Base-by-base conservation (phyloP, 331 rosid species). In the Pyracantha coccinea region DNA sequence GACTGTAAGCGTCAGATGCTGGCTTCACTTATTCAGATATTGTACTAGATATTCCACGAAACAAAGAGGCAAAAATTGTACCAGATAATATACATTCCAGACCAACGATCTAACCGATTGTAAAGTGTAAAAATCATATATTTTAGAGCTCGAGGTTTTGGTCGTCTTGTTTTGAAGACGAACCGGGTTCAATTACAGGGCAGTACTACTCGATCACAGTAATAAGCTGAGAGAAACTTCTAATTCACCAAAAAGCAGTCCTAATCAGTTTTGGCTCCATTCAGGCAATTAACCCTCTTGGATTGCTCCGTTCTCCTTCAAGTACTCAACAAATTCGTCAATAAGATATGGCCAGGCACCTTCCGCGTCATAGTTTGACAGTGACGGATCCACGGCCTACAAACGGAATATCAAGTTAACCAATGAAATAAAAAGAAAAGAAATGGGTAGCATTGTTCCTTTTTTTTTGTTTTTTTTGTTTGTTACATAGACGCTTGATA, bases 291-390 rank as follows among this genome's bases (percentile, higher is more conserved):
- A 80, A 68, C 68, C 78, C 41, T 60, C 83, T 77, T 85, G 87
- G 80, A 79, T 80, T 70, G 92, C 53, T 25, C 91, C 93, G 74
- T 94, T 92, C 79, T 92, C 99, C 6, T 73, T 83, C 84, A 94
- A 85, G 85, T 90, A 92, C 68, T 94, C 99, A 0, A 91, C 99
- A 84, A 94, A 94, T 77, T 94, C 97, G 62, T 94, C 99, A 28
- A 94, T 92, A 41, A 94, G 97, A 75, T 94, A 94, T 1, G 99
- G 99, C 99, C 99, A 92, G 19, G 99, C 99, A 65, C 99, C 99
- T 86, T 92, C 96, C 2, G 97, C 91, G 64, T 94, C 99, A 44
- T 94, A 94, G 82, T 94, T 85, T 21, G 93, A 79, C 78, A 94
- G 85, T 55, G 78, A 80, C 8, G 90, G 79, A 47, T 85, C 93